These are phyloP conservation scores for Penicillium sp. DNA, from an alignment of 2,329 filamentous ascomycete genomes.

Conservation along the genomic window DNA sequence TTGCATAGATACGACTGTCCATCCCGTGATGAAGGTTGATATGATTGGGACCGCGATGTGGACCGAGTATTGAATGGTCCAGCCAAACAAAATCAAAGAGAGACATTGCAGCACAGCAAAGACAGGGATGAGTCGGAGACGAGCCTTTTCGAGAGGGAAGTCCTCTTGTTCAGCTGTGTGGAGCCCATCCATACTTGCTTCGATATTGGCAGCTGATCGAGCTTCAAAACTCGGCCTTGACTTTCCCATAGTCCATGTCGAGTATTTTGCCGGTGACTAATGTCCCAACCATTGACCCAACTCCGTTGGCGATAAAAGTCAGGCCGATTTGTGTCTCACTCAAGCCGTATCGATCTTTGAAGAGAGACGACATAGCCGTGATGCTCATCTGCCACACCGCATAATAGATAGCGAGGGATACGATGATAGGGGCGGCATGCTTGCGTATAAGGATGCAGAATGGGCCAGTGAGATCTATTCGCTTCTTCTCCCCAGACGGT, in stretches of 20 bases:
- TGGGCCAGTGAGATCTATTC: slow-evolving; percentile 48
- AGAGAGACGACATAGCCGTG: slow-evolving; percentile 54
- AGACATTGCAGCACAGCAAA: slow-evolving; percentile 48
- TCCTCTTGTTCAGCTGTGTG: slow-evolving; percentile 6
- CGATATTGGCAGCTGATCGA: background rate
- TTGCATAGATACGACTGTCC: slow-evolving; percentile 52
- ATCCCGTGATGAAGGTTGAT: slow-evolving; percentile 54
- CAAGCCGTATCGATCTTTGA: slow-evolving; percentile 46
- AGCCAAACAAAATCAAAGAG: slow-evolving; percentile 54
- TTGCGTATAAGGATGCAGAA: slow-evolving; percentile 51
- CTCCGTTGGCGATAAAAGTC: slow-evolving; percentile 57
- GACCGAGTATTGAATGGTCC: slow-evolving; percentile 51
- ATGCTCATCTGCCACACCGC: slow-evolving; percentile 59
- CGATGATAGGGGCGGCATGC: slow-evolving; percentile 46
- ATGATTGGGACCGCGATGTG: slow-evolving; percentile 54
- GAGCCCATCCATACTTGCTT: background rate
- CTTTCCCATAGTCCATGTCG: slow-evolving; percentile 52
- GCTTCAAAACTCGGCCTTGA: slow-evolving; percentile 34
- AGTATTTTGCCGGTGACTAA: slow-evolving; percentile 55
- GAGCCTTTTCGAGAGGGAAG: slow-evolving; percentile 54
- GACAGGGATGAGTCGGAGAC: slow-evolving; percentile 51
- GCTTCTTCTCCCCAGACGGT: slow-evolving; percentile 29
- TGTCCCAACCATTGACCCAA: slow-evolving; percentile 56
- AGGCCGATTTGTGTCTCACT: slow-evolving; percentile 50
- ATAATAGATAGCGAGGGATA: slow-evolving; percentile 54